A percentile compares a stretch with the other conserved stretches of the same genome.
Conservation (phyloP, 2,329 filamentous ascomycete species). For the Sclerotinia borealis region DNA sequence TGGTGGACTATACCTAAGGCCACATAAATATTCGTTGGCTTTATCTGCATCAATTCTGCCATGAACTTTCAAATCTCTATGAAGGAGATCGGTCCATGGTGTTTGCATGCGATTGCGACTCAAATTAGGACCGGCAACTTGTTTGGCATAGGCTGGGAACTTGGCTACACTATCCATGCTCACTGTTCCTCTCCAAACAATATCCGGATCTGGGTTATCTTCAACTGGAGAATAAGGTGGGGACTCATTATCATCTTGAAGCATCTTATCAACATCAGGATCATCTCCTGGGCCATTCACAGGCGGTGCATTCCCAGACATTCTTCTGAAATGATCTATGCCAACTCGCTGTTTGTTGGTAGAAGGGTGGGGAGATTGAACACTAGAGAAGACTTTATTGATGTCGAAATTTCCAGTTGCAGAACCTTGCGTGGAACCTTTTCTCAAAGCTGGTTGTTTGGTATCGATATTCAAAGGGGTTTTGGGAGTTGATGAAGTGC, state of each 20-base stretch:
- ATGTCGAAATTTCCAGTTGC: constrained; percentile 61
- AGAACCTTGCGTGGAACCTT: constrained; percentile 21
- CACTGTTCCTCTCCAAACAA: constrained; percentile 72
- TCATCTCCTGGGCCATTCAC: constrained; percentile 62
- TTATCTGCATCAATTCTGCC: constrained; percentile 76
- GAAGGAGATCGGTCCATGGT: constrained; percentile 72
- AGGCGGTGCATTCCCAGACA: constrained; percentile 34
- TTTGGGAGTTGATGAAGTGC: constrained; percentile 23
- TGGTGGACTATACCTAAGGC: constrained; percentile 71
- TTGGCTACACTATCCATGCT: constrained; percentile 73
- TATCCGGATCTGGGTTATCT: constrained; percentile 59
- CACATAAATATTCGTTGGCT: constrained; percentile 86
- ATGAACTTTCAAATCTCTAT: constrained; percentile 61
- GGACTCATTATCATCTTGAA: constrained; percentile 74
- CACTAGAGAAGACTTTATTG: constrained; percentile 76
- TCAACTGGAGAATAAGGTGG: constrained; percentile 80
- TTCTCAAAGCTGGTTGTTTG: constrained; percentile 22
- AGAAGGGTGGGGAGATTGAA: constrained; percentile 57
- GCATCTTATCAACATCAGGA: constrained; percentile 81
- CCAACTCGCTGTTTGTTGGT: constrained; percentile 30
- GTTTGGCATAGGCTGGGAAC: constrained; percentile 71
- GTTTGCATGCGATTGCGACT: constrained; percentile 39
- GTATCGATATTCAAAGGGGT: constrained; percentile 31
- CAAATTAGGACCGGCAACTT: constrained; percentile 79
- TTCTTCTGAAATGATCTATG: constrained; percentile 36